Conservation (phyloP, 306 rosid species). For the Dalbergia cochinchinensis region DNA sequence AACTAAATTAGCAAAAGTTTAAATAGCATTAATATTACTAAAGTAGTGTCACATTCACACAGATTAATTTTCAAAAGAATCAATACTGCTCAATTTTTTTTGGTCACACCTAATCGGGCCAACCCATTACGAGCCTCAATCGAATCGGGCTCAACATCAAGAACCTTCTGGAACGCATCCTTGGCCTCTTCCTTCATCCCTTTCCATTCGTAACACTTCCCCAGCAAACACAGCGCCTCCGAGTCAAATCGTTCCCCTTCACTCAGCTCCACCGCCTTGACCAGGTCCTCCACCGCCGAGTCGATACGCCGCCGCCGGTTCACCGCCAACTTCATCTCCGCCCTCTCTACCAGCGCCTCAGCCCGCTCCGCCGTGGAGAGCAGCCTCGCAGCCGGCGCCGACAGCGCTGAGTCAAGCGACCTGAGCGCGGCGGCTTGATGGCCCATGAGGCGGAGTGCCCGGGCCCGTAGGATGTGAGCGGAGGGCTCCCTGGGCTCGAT, state of each 20-base stretch:
- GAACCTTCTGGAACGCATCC: conserved; percentile 55
- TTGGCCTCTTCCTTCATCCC: conserved; percentile 56
- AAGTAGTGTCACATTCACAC: too few relatives aligned
- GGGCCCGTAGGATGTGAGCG: conserved; percentile 66
- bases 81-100: background rate
- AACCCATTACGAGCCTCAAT: conserved; percentile 52
- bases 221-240: conserved; percentile 62
- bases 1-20: too few relatives aligned
- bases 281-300: conserved; percentile 71
- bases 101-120: conserved; percentile 46
- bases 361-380: conserved; percentile 53
- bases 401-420: conserved; percentile 59
- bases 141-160: conserved; percentile 53
- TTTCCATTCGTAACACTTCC: conserved; percentile 75
- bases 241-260: background rate
- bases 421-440: conserved; percentile 57
- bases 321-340: conserved; percentile 62
- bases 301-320: conserved; percentile 67
- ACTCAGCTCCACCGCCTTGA: conserved; percentile 51
- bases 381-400: conserved; percentile 56
- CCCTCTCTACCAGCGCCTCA: conserved; percentile 61
- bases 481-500: conserved; percentile 62
- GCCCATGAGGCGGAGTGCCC: conserved; percentile 55
- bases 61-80: too few relatives aligned
- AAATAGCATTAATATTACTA: too few relatives aligned